Evolutionary conservation across 768 basidiomycete genomes (phyloP), one percentile per base, ranked within the genome.

Genomic region (Agaricus sinodeliciosus): DNA sequence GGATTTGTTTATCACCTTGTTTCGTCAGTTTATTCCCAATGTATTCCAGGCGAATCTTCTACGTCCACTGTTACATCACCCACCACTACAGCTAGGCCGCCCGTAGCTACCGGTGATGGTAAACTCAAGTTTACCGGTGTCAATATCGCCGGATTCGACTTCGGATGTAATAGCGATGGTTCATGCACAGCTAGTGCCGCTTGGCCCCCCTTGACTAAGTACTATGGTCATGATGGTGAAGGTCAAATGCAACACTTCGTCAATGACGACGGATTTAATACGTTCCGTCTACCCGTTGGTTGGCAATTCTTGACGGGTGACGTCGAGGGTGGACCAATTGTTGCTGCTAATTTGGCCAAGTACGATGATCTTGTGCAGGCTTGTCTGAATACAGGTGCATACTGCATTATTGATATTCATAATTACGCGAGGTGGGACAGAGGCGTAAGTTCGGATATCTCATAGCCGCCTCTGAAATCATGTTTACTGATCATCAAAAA

Each of bases 221-320:
- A 74, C 50, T 71, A 69, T 36, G 74, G 76, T 26, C 52, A 60
- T 26, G 75, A 78, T 49, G 77, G 75, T 41, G 65, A 60, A 3
- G 76, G 78, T n/a, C 82, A 84, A 60, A 84, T 85, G 78, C 59
- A 70, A 40, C 82, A 85, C 60, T 85, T 84, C 55, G 72, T 75
- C 46, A 61, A 71, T 0, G 65, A 80, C 55, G 78, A 82, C 54
- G 74, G 73, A 3, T 79, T 75, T 69, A 80, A 79, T 50, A 66
- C 71, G 6, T 80, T 83, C 71, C 80, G 82, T 49, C 71, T 83
- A 16, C 81, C 82, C 0, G 75, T 80, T 4, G 76, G 73, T 22
- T 84, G 82, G 81, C 82, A 83, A 58, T 79, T 69, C 62, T 67
- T 79, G 40, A 71, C 69, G 0, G 65, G 69, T 57, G 58, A 67